Percentiles rank a stretch among this genome's conserved stretches.
Evolutionary conservation across 176 grass and related monocot species (phyloP).

Genomic region (Aegilops umbellulata): DNA sequence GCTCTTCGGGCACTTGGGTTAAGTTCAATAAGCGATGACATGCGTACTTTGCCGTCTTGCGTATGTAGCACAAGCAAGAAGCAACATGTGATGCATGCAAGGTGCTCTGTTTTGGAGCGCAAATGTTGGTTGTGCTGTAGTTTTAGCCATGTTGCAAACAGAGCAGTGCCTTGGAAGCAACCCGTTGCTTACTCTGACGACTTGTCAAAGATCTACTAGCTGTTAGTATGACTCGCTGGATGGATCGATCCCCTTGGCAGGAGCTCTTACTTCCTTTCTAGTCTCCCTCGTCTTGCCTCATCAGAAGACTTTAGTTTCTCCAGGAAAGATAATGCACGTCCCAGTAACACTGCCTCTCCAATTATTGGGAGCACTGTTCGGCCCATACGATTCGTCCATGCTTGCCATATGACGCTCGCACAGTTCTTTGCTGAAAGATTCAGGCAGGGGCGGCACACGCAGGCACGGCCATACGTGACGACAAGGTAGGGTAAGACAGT

Average conservation of each 20-base stretch:
- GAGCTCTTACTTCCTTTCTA: not conserved
- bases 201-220: not conserved
- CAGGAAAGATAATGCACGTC: not conserved
- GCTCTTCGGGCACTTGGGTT: not conserved
- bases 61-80: not conserved
- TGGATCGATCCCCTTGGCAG: not conserved
- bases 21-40: not conserved
- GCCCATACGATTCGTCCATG: not conserved
- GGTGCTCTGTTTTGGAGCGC: too few species aligned
- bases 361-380: constrained; percentile 14
- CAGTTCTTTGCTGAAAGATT: constrained; percentile 25
- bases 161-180: not conserved
- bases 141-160: not conserved
- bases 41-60: not conserved
- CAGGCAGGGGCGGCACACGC: not conserved
- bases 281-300: not conserved
- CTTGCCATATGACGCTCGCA: not conserved
- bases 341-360: not conserved
- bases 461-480: constrained; percentile 10
- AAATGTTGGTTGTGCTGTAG: not conserved
- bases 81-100: not conserved
- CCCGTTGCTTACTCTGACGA: not conserved
- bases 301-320: not conserved
- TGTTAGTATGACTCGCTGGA: not conserved
- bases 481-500: not conserved